These are phyloP conservation scores for Thyridium curvatum DNA, from an alignment of 2,329 filamentous ascomycete genomes.

Conservation along the genomic window DNA sequence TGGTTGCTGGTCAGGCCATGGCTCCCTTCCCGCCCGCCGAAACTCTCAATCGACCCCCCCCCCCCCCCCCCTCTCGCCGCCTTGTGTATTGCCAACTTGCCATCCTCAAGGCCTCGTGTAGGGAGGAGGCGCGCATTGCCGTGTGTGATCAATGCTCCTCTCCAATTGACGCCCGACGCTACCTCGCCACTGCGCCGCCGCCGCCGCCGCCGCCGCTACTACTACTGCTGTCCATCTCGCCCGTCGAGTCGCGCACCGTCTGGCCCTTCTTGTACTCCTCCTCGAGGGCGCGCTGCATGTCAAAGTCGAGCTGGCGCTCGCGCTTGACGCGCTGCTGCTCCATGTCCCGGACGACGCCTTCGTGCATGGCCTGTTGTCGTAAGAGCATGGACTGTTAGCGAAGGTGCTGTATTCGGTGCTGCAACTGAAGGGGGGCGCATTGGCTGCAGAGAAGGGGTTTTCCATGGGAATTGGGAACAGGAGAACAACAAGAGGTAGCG, in stretches of 20 bases:
- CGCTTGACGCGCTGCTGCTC: conserved; percentile 87
- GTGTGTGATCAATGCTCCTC: no score
- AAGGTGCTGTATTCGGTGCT: no score
- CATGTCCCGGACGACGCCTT: conserved; percentile 88
- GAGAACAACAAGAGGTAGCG: neutral
- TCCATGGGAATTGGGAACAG: neutral
- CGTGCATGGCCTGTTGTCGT: conserved; percentile 75
- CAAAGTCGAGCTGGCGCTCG: conserved; percentile 90
- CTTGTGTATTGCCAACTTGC: no score
- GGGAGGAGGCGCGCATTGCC: no score
- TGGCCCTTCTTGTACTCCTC: conserved; percentile 87
- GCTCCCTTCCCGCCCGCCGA: no score
- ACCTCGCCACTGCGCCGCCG: neutral
- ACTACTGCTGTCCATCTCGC: conserved; percentile 7
- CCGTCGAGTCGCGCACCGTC: conserved; percentile 53
- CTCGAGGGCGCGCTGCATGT: conserved; percentile 80
- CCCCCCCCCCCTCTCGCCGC: no score
- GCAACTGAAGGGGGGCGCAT: no score
- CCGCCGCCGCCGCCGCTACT: conserved; percentile 2
- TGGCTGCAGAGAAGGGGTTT: neutral
- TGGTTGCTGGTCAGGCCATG: no score
- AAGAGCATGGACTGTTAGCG: no score
- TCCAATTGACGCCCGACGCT: no score
- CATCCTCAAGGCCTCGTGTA: no score
- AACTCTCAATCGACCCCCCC: no score